Base-by-base conservation (phyloP, 2,329 filamentous ascomycete genomes). In the Grosmannia serpens region DNA sequence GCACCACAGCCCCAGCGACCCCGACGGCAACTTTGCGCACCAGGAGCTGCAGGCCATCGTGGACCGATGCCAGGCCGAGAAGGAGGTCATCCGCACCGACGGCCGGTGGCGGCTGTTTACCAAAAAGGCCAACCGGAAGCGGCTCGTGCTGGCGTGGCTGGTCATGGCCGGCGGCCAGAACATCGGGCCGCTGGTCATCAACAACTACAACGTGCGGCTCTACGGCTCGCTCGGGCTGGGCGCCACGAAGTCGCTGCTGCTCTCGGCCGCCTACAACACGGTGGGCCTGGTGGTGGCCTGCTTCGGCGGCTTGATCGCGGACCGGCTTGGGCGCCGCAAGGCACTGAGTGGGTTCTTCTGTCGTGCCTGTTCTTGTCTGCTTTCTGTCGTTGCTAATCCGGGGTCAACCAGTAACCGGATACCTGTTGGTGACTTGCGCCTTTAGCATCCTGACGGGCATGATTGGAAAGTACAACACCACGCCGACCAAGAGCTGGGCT, bases 91-190 rank as follows among this genome's bases (percentile, higher is more conserved):
- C 22, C 31, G 11, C n/a, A 29, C 6, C 0, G 55, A 59, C 27
- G 58, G 58, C 1, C 35, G 24, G 2, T 59, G 53, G 58, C 47
- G 58, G 1, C 58, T 59, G 8, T 56, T 59, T 22, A 59, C 58
- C 2, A 47, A 59, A 13, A 56, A 56, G 17, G 27, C 35, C 35
- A 53, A 59, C 49, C 58, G 58, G 5, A 27, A 59, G 38, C 51
- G 31, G 38, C 58, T 59, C 13, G n/a, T 59, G 20, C 58, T 59
- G 3, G 58, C 53, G 1, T 56, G 53, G 35, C 52, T 59, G 38
- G 58, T 59, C 17, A 59, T 59, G 49, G 41, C 53, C 1, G 58
- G 58, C n/a, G 58, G 58, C 20, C 58, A 59, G 29, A 59, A 59
- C 26, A 59, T 59, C 26, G 58, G 58, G 13, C 58, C 58, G 8